Evolutionary conservation across 352 stramenopile genomes (phyloP).

Genomic region (Salisapilia sapeloensis): DNA sequence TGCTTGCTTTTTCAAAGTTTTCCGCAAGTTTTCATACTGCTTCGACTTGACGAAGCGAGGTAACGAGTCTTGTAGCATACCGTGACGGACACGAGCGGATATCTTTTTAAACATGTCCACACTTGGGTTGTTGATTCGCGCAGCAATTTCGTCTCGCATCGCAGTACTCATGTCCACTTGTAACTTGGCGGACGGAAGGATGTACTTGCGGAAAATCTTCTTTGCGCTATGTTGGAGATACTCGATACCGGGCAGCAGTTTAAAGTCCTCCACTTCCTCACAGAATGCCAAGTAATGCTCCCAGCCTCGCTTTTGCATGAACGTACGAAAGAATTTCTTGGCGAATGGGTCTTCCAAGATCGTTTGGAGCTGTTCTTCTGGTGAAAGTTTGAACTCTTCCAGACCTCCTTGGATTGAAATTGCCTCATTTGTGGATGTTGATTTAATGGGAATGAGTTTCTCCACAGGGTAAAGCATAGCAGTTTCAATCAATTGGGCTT

Average conservation of each 20-base stretch:
- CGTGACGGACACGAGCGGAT: conserved; percentile 30
- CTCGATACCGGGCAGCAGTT: conserved; percentile 60
- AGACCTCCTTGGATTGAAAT: conserved; percentile 3
- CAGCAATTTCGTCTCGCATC: conserved; percentile 63
- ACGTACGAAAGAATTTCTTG: conserved; percentile 63
- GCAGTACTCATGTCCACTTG: conserved; percentile 72
- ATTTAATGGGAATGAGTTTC: conserved; percentile 41
- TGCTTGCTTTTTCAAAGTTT: conserved; percentile 8
- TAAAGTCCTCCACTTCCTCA: conserved; percentile 65
- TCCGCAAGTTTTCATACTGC: conserved; percentile 45
- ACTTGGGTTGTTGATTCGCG: conserved; percentile 38
- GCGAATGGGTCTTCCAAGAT: conserved; percentile 34
- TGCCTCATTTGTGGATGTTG: conserved; percentile 1
- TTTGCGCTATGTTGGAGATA: conserved; percentile 72
- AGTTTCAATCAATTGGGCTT: conserved; percentile 54
- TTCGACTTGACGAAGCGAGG: conserved; percentile 58
- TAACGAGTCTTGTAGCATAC: conserved; percentile 66
- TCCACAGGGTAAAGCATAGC: conserved; percentile 60
- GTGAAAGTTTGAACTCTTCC: conserved; percentile 8
- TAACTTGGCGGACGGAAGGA: conserved; percentile 48
- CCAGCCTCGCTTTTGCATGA: conserved; percentile 44
- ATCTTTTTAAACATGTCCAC: conserved; percentile 81
- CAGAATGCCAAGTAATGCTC: conserved; percentile 58
- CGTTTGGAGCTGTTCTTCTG: conserved; percentile 23
- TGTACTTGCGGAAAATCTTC: conserved; percentile 79